Percentiles rank a stretch among this genome's conserved stretches.
These are phyloP conservation scores for Rhytidhysteron rufulum DNA, from an alignment of 2,329 filamentous ascomycete genomes.

Conservation along the genomic window DNA sequence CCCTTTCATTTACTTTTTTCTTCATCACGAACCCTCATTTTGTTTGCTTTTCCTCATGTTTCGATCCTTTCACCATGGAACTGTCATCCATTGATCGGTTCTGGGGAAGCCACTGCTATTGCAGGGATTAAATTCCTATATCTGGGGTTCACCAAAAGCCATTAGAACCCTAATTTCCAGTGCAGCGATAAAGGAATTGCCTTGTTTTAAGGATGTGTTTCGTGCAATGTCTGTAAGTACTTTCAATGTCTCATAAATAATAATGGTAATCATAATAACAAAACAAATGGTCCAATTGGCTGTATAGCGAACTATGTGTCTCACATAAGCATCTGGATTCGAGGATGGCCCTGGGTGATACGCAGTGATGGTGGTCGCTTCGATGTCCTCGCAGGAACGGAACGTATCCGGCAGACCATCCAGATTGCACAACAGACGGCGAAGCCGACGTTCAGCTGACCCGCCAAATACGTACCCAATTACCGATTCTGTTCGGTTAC, in stretches of 20 bases:
- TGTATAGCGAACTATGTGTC: too few relatives aligned
- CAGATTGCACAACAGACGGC: neutral
- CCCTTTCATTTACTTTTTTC: neutral
- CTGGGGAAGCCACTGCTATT: too few relatives aligned
- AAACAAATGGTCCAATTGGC: too few relatives aligned
- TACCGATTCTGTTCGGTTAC: too few relatives aligned
- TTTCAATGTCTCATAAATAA: too few relatives aligned
- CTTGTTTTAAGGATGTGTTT: too few relatives aligned
- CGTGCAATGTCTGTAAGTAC: too few relatives aligned
- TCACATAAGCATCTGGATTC: constrained; percentile 10
- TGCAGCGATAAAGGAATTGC: constrained; percentile 1
- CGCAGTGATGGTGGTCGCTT: neutral
- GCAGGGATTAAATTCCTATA: constrained; percentile 9
- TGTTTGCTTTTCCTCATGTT: neutral
- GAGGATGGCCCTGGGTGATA: neutral
- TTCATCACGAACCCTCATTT: too few relatives aligned
- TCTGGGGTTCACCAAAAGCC: constrained; percentile 2
- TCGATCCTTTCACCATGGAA: too few relatives aligned
- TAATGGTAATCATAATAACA: too few relatives aligned
- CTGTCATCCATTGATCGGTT: too few relatives aligned
- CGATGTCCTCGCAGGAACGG: constrained; percentile 3
- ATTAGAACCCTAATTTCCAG: constrained; percentile 4
- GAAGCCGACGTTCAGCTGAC: neutral
- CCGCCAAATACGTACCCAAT: too few relatives aligned
- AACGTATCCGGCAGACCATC: neutral